These are phyloP conservation scores for Trametes pubescens DNA, from an alignment of 1,284 basidiomycete species.

Conservation along the genomic window DNA sequence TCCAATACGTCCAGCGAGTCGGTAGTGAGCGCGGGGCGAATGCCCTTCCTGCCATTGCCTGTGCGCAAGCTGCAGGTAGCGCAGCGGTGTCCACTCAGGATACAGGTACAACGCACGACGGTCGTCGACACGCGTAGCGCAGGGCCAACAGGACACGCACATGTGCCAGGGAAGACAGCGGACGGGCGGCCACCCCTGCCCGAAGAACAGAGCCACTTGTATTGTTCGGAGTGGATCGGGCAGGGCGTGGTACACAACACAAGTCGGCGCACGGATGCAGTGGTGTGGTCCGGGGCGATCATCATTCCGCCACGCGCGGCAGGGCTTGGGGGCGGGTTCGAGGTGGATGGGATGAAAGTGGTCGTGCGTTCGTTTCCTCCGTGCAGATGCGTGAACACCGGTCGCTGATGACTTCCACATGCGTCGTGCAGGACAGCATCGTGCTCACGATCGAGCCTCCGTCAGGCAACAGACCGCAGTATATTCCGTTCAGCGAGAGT, in stretches of 20 bases:
- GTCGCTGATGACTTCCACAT: background rate
- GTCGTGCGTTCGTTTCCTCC: conserved; percentile 32
- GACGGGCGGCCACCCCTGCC: background rate
- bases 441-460: conserved; percentile 39
- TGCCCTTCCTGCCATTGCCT: background rate
- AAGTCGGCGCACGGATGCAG: conserved; percentile 28
- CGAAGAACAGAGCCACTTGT: conserved; percentile 33
- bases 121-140: conserved; percentile 33
- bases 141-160: background rate
- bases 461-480: conserved; percentile 28
- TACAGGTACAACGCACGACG: conserved; percentile 37
- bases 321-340: conserved; percentile 37
- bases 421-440: conserved; percentile 36
- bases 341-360: conserved; percentile 38
- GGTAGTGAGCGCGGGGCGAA: conserved; percentile 18
- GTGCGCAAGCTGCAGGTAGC: conserved; percentile 9
- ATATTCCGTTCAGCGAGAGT: conserved; percentile 35
- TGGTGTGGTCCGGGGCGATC: conserved; percentile 43
- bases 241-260: conserved; percentile 38
- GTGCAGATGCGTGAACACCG: background rate
- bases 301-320: conserved; percentile 30
- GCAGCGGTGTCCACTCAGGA: conserved; percentile 31
- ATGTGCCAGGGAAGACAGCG: background rate
- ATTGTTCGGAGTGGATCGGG: conserved; percentile 31
- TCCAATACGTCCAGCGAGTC: conserved; percentile 26